Evolutionary conservation across 257 asterid species (phyloP).

Genomic region (Fraxinus quadrangulata): DNA sequence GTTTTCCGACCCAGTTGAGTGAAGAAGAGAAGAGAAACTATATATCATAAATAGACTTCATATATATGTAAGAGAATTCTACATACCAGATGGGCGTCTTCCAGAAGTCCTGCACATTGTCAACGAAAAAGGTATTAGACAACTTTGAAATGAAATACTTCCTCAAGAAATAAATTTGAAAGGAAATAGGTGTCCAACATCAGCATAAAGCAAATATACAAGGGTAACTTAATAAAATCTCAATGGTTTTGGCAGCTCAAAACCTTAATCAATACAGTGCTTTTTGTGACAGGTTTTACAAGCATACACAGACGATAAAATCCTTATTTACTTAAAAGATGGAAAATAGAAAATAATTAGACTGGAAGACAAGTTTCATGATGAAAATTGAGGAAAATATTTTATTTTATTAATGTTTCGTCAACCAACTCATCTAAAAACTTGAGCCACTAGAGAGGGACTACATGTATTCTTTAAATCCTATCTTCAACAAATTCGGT

Average conservation of each 20-base stretch:
- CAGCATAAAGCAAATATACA: background rate
- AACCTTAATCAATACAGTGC: background rate
- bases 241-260: background rate
- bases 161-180: background rate
- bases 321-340: background rate
- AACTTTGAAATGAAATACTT: conserved; percentile 6
- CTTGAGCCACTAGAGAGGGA: no score
- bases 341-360: no score
- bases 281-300: no score
- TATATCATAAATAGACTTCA: background rate
- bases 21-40: background rate
- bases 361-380: no score
- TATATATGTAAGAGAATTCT: conserved; percentile 15
- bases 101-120: conserved; percentile 54
- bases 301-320: no score
- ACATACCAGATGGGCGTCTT: conserved; percentile 44
- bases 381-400: no score
- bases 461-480: no score
- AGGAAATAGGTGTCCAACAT: background rate
- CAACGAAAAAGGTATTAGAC: conserved; percentile 21
- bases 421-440: no score
- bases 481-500: no score
- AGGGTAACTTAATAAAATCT: conserved; percentile 2
- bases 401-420: no score
- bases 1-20: background rate